Evolutionary conservation across 176 grass and related monocot species (phyloP), one percentile per base, ranked within the genome.

Genomic region (Stipa capillata): DNA sequence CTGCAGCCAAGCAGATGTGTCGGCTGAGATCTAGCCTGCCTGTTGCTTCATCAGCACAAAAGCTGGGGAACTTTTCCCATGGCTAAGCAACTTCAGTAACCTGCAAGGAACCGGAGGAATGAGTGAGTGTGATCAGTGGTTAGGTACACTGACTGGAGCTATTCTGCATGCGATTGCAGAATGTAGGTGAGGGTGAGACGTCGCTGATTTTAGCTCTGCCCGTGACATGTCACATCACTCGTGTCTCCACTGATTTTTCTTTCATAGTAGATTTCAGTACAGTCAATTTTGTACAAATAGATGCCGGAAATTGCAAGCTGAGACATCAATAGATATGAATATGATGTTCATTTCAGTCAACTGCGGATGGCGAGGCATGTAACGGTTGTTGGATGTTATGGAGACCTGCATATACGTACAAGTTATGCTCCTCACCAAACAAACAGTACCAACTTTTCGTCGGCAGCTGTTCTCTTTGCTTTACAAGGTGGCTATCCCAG

Each of bases 31-130:
- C 42, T 61, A 33, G 16, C 24, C 32, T 25, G 16, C 16, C 23
- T 32, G 47, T 83, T 88, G 80, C 86, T 88, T 88, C 86, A 66
- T 40, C 47, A 32, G 65, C 57, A 83, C 48, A 83, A 73, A 83
- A 88, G 37, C 17, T 17, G 31, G 11, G 14, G 50, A 9, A 28
- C 55, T 62, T 88, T 72, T 88, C 80, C 48, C 65, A 31, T 73
- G 66, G 57, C 80, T 79, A 83, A 69, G 74, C 73, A 65, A 88
- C 74, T 78, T 48, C 67, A 58, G 57, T 83, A 44, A 73, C 39
- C 56, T 39, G 80, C 66, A 83, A 78, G 37, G 6, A 65, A 69
- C 7, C 20, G 28, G 17, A 40, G 39, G 24, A 62, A 70, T 69
- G 13, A 61, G 83, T 77, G 72, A 76, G 43, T 54, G n/a, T n/a